Evolutionary conservation across 1,284 basidiomycete genomes (phyloP).

Genomic region (Ustilago curta): DNA sequence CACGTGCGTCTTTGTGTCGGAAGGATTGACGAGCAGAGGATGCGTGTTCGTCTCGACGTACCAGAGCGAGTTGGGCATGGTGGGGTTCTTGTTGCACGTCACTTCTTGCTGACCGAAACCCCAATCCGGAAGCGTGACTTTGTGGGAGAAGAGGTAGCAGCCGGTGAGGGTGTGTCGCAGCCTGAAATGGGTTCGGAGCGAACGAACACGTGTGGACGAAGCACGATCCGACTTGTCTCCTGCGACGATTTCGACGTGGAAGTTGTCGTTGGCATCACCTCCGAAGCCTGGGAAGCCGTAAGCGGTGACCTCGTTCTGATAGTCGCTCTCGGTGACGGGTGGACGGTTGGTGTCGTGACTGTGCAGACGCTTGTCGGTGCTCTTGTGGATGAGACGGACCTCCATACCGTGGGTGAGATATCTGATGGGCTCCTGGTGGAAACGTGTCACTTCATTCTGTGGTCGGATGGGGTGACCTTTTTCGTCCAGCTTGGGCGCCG

Average conservation of each 20-base stretch:
- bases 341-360: conserved; percentile 89
- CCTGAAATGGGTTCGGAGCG: conserved; percentile 85
- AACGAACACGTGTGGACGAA: conserved; percentile 76
- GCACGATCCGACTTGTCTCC: conserved; percentile 72
- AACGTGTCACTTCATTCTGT: conserved; percentile 55
- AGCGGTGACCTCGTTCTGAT: conserved; percentile 97
- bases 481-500: conserved; percentile 70
- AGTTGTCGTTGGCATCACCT: conserved; percentile 95
- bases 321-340: conserved; percentile 97
- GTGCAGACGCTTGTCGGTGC: conserved; percentile 88
- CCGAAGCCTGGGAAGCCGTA: conserved; percentile 88
- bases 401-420: conserved; percentile 78
- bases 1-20: conserved; percentile 22
- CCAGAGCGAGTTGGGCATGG: conserved; percentile 90
- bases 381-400: conserved; percentile 84
- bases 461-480: conserved; percentile 59
- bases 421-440: conserved; percentile 72
- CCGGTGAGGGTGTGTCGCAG: conserved; percentile 87
- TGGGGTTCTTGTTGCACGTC: conserved; percentile 96
- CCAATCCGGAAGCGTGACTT: conserved; percentile 97
- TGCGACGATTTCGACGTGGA: conserved; percentile 85
- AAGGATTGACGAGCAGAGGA: conserved; percentile 66
- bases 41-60: conserved; percentile 89
- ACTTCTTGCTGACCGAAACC: conserved; percentile 97
- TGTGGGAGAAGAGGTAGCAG: conserved; percentile 98